A percentile compares a stretch with the other conserved stretches of the same genome.
These are phyloP conservation scores for Galium porrigens DNA, from an alignment of 305 asterid genomes.

Conservation along the genomic window DNA sequence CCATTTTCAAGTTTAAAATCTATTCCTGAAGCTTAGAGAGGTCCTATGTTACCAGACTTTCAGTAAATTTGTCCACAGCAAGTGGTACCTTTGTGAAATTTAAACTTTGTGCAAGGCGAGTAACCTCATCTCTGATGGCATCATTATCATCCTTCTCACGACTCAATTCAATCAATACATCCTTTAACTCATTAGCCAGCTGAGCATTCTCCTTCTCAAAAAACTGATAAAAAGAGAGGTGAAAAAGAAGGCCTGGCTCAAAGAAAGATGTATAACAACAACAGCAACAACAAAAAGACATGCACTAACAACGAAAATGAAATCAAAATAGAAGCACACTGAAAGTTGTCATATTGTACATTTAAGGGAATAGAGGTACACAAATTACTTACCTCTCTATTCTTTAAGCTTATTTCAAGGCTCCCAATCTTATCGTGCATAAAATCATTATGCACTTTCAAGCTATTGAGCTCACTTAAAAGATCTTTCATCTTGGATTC, in stretches of 20 bases:
- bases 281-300: background rate
- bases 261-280: background rate
- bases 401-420: conserved; percentile 31
- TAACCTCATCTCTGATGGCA: conserved; percentile 39
- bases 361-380: background rate
- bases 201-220: conserved; percentile 51
- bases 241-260: conserved; percentile 4
- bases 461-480: conserved; percentile 33
- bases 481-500: conserved; percentile 33
- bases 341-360: background rate
- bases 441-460: conserved; percentile 35
- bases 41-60: background rate
- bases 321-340: background rate
- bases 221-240: conserved; percentile 27
- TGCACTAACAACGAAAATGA: too few relatives aligned
- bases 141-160: conserved; percentile 38
- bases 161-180: conserved; percentile 35
- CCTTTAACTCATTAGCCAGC: conserved; percentile 38
- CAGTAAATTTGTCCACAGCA: background rate
- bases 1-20: background rate
- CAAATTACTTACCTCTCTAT: conserved; percentile 33
- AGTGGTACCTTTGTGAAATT: conserved; percentile 44
- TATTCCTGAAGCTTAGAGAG: background rate
- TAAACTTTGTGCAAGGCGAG: conserved; percentile 35
- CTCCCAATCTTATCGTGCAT: conserved; percentile 40